phyloP scores from a whole-genome alignment of 2,329 filamentous ascomycete species.

The Ceratocystis colombiana region DNA sequence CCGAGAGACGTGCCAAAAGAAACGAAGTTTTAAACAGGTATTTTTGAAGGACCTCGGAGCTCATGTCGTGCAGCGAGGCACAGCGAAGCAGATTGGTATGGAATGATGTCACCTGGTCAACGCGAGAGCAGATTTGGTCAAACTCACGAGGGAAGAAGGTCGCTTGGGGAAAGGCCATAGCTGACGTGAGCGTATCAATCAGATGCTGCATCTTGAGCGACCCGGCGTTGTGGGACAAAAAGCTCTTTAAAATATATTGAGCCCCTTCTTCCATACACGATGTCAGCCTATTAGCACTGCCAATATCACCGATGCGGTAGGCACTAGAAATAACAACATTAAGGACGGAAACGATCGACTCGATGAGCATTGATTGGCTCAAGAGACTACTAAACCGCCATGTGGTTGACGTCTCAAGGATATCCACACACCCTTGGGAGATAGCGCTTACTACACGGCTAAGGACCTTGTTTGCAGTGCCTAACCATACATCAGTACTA shows the following conservation, averaged over 20 bases:
- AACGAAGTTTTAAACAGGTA: conserved; percentile 75
- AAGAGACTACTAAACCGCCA: conserved; percentile 69
- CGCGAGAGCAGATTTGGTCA: conserved; percentile 50
- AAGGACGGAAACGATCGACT: conserved; percentile 58
- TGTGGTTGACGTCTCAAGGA: conserved; percentile 73
- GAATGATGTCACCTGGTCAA: conserved; percentile 54
- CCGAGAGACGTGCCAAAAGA: conserved; percentile 66
- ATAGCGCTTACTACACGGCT: conserved; percentile 61
- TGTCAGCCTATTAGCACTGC: conserved; percentile 40
- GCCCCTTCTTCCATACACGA: conserved; percentile 62
- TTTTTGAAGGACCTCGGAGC: conserved; percentile 58
- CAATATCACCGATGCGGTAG: conserved; percentile 61
- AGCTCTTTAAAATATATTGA: conserved; percentile 63
- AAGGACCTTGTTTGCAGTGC: conserved; percentile 68
- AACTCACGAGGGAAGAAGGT: conserved; percentile 50
- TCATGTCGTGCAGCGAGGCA: conserved; percentile 52
- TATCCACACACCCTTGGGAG: conserved; percentile 64
- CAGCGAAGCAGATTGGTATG: conserved; percentile 61
- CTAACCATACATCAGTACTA: conserved; percentile 50
- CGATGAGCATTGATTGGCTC: conserved; percentile 59
- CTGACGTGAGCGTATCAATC: conserved; percentile 49
- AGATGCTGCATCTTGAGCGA: conserved; percentile 69
- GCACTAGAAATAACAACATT: conserved; percentile 60
- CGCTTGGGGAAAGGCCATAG: conserved; percentile 40
- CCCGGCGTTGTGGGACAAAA: conserved; percentile 59